Evolutionary conservation across 495 filamentous ascomycete species (phyloP).

Genomic region (Lasiosphaeria hispida): DNA sequence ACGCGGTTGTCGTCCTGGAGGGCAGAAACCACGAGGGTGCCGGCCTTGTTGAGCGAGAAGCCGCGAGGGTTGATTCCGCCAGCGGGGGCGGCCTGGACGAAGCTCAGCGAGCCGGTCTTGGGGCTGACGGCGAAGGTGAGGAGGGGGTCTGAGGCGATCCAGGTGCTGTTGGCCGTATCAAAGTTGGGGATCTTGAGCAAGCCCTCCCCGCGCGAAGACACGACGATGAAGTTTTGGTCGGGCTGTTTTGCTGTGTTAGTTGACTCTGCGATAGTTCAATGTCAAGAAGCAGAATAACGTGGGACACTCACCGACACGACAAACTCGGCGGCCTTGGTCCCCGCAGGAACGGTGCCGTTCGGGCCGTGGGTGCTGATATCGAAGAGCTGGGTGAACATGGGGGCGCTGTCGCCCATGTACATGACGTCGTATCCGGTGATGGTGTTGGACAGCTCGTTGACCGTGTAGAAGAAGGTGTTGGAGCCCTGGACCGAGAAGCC

Average conservation of each 20-base stretch:
- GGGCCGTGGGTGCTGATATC: conserved; percentile 45
- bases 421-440: conserved; percentile 56
- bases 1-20: no score
- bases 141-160: conserved; percentile 42
- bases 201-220: conserved; percentile 61
- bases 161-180: conserved; percentile 37
- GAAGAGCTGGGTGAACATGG: conserved; percentile 41
- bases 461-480: conserved; percentile 56
- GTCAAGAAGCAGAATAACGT: not conserved
- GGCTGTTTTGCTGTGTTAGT: conserved; percentile 35
- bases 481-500: conserved; percentile 51
- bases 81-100: no score
- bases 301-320: conserved; percentile 49
- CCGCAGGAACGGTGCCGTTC: conserved; percentile 29
- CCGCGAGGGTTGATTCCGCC: no score
- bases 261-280: not conserved
- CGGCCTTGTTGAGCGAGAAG: no score
- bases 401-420: conserved; percentile 45
- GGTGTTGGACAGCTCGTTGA: conserved; percentile 59
- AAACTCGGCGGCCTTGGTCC: conserved; percentile 57
- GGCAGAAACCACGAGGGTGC: no score
- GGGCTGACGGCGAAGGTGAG: conserved; percentile 43
- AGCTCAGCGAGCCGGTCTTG: no score
- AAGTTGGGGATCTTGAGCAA: conserved; percentile 49
- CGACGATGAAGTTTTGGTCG: conserved; percentile 57